A percentile compares a stretch with the other conserved stretches of the same genome.
Evolutionary conservation across 148 eudicot species (phyloP).

Genomic region (Oxyria digyna): DNA sequence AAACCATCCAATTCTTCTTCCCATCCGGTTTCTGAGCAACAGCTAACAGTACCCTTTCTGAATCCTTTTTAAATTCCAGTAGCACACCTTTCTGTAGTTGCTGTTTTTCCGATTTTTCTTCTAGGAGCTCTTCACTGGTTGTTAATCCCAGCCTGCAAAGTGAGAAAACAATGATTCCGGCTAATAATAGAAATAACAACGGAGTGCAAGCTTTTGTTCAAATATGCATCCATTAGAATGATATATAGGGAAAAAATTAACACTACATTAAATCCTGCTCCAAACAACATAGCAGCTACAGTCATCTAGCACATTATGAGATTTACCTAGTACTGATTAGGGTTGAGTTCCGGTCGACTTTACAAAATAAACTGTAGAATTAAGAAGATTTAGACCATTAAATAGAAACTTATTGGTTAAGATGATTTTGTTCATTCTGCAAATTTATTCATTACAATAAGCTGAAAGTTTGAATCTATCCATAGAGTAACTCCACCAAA

Average conservation of each 20-base stretch:
- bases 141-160: conserved; percentile 47
- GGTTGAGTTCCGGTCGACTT: too few relatives aligned
- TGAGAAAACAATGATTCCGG: neutral
- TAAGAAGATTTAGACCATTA: too few relatives aligned
- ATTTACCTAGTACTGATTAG: too few relatives aligned
- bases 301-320: neutral
- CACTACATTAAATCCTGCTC: neutral
- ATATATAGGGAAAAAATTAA: neutral
- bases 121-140: conserved; percentile 38
- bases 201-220: neutral
- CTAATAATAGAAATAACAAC: neutral
- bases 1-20: conserved; percentile 93
- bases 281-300: neutral
- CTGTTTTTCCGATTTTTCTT: conserved; percentile 43
- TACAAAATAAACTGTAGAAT: too few relatives aligned
- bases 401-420: too few relatives aligned
- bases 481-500: too few relatives aligned
- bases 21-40: conserved; percentile 90
- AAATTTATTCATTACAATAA: too few relatives aligned
- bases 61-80: conserved; percentile 82
- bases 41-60: conserved; percentile 84
- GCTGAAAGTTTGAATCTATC: too few relatives aligned
- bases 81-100: conserved; percentile 54
- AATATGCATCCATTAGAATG: neutral
- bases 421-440: too few relatives aligned